Conservation (phyloP, 1,284 basidiomycete species). For the Cutaneotrichosporon cavernicola region DNA sequence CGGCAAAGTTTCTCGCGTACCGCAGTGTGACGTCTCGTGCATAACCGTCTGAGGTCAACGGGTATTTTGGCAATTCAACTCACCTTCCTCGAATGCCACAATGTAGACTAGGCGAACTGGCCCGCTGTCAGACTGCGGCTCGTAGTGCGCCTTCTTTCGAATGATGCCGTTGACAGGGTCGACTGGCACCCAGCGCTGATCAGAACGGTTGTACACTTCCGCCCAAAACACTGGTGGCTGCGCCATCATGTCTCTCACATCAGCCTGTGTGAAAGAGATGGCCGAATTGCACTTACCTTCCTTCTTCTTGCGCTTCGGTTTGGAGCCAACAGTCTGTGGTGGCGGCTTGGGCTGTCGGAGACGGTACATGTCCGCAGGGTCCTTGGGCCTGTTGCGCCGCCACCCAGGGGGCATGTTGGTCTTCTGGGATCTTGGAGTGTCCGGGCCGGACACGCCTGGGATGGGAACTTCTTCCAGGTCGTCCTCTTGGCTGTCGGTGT, state of each 20-base stretch:
- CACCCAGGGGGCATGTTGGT: constrained; percentile 8
- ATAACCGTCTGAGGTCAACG: constrained; percentile 55
- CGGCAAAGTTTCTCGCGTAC: constrained; percentile 73
- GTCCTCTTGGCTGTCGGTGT: constrained; percentile 39
- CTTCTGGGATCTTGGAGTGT: not conserved
- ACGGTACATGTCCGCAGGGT: constrained; percentile 47
- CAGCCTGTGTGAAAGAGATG: not conserved
- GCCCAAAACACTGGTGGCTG: constrained; percentile 94
- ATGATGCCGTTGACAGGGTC: constrained; percentile 81
- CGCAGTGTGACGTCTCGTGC: constrained; percentile 59
- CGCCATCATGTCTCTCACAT: constrained; percentile 37
- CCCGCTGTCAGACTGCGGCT: constrained; percentile 61
- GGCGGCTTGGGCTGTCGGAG: constrained; percentile 33
- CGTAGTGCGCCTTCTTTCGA: constrained; percentile 77
- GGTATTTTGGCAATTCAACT: constrained; percentile 40
- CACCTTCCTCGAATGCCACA: constrained; percentile 89
- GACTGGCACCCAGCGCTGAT: constrained; percentile 87
- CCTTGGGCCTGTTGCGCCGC: constrained; percentile 14
- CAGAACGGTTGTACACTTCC: constrained; percentile 90
- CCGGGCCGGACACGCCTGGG: not conserved
- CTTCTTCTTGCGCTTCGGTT: constrained; percentile 38
- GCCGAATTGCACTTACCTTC: constrained; percentile 28
- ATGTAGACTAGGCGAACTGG: constrained; percentile 93
- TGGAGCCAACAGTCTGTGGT: constrained; percentile 33
- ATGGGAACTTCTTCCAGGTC: constrained; percentile 33